Evolutionary conservation across 306 rosid genomes (phyloP).

Genomic region (Trichosanthes cucumerina): DNA sequence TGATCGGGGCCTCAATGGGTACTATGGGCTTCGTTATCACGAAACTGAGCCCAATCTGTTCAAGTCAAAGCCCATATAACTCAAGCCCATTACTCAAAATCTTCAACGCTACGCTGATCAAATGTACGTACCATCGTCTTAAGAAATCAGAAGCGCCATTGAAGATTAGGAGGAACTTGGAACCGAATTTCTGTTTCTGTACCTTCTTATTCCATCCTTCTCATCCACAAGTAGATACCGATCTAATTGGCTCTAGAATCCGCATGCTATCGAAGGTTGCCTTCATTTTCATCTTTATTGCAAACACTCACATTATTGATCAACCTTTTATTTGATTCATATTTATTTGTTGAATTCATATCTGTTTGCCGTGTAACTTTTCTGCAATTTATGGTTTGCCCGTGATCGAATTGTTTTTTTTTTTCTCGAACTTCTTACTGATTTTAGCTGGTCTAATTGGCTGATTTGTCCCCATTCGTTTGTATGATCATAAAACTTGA

Average conservation of each 20-base stretch:
- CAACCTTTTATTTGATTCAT: background rate
- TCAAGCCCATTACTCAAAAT: background rate
- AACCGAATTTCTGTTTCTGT: background rate
- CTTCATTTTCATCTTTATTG: background rate
- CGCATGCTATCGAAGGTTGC: background rate
- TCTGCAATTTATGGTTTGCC: background rate
- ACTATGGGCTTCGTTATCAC: background rate
- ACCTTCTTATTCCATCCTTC: background rate
- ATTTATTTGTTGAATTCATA: background rate
- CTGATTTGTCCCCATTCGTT: background rate
- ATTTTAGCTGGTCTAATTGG: background rate
- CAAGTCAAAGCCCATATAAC: background rate
- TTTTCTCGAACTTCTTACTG: background rate
- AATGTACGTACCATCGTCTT: background rate
- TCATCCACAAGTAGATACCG: background rate
- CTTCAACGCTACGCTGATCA: background rate
- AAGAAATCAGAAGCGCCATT: background rate
- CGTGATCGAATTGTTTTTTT: background rate
- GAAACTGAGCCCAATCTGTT: too few species aligned
- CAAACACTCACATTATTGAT: background rate
- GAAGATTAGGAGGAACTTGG: background rate
- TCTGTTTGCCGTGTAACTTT: background rate
- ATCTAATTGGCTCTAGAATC: background rate
- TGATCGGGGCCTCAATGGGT: background rate
- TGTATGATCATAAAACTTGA: background rate